Conservation (phyloP, 345 rosid genomes). For the Arabis hirsuta region DNA sequence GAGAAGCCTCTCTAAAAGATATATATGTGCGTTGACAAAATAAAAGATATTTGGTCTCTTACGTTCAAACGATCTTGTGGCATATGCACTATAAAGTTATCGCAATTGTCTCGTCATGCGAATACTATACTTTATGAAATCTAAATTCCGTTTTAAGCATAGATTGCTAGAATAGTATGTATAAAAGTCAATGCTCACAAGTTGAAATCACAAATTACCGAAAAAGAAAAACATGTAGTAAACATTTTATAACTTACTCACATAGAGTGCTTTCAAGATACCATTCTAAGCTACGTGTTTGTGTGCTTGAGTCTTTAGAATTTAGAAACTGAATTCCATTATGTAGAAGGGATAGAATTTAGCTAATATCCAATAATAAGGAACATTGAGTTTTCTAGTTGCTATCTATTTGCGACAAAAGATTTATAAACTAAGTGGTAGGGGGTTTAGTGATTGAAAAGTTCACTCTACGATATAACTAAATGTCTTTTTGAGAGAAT, state of each 20-base stretch:
- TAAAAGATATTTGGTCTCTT: not conserved
- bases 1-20: too few species aligned
- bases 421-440: too few species aligned
- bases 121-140: not conserved
- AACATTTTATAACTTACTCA: conserved; percentile 26
- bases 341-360: not conserved
- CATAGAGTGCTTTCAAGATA: conserved; percentile 8
- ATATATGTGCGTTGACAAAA: conserved; percentile 25
- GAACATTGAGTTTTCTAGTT: too few species aligned
- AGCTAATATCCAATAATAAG: not conserved
- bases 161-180: not conserved
- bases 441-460: too few species aligned
- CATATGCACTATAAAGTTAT: conserved; percentile 2
- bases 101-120: conserved; percentile 12
- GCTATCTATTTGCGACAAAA: too few species aligned
- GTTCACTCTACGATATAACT: too few species aligned
- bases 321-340: conserved; percentile 4
- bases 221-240: conserved; percentile 27
- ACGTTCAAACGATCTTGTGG: conserved; percentile 3
- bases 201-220: conserved; percentile 21
- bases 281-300: conserved; percentile 8
- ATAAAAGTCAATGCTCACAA: conserved; percentile 23
- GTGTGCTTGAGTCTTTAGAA: conserved; percentile 10
- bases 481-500: too few species aligned
- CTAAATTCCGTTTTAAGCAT: conserved; percentile 1